Conservation (phyloP, 305 asterid species). For the Fraxinus nigra region DNA sequence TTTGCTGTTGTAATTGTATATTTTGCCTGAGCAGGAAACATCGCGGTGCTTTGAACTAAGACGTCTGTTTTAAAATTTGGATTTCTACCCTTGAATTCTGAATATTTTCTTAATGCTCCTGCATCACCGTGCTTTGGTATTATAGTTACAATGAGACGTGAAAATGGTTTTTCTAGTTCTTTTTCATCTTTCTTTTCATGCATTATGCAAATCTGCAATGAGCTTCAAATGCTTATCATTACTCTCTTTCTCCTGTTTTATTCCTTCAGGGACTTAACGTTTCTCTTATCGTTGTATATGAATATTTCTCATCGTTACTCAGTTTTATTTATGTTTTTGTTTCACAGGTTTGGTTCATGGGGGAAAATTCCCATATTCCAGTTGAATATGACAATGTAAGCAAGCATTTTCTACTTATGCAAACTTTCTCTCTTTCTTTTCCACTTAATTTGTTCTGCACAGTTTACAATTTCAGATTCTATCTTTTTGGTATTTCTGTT, state of each 20-base stretch:
- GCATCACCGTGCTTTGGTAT: background rate
- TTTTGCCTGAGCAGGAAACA: background rate
- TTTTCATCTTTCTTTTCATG: background rate
- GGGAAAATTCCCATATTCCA: conserved; percentile 91
- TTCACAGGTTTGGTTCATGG: conserved; percentile 96
- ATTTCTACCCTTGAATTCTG: background rate
- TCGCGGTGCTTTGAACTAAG: background rate
- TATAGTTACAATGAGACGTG: background rate
- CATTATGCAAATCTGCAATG: background rate
- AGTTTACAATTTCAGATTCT: background rate
- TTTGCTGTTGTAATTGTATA: background rate
- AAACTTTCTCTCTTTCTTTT: background rate
- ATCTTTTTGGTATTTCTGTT: background rate
- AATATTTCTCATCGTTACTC: background rate
- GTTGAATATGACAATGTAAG: conserved; percentile 92
- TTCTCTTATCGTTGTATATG: background rate
- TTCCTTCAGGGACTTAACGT: background rate
- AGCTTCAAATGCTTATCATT: background rate
- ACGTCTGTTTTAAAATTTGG: background rate
- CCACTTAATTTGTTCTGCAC: background rate
- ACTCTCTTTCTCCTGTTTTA: background rate
- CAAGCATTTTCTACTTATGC: conserved; percentile 17
- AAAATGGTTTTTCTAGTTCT: background rate
- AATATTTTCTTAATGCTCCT: background rate
- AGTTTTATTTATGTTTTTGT: conserved; percentile 14